phyloP scores from a whole-genome alignment of 1,139 yeast genomes.

The Arxiozyma slooffiae region DNA sequence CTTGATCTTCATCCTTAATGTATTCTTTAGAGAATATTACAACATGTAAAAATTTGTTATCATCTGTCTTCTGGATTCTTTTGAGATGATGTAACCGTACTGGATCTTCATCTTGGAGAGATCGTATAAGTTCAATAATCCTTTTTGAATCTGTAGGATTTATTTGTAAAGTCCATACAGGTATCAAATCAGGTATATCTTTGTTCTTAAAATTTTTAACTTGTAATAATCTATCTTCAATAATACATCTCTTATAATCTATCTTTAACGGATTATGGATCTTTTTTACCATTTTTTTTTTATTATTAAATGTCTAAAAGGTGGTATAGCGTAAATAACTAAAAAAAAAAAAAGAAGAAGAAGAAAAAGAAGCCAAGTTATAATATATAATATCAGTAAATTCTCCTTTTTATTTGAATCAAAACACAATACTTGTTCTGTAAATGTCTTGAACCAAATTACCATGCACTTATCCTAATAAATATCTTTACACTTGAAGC shows the following conservation, averaged over 20 bases:
- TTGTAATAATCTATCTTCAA: conserved; percentile 43
- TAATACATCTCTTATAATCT: conserved; percentile 42
- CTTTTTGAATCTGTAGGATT: conserved; percentile 36
- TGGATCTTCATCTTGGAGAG: conserved; percentile 31
- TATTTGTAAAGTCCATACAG: conserved; percentile 50
- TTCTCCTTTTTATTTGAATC: no score
- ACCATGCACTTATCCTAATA: no score
- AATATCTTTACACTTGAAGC: no score
- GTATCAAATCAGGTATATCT: conserved; percentile 32
- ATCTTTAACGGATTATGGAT: conserved; percentile 29
- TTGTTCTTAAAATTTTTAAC: conserved; percentile 31
- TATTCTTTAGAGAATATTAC: conserved; percentile 30
- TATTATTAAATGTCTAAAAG: neutral
- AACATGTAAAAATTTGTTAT: conserved; percentile 25
- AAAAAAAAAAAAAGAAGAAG: no score
- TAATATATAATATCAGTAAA: no score
- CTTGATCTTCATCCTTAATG: conserved; percentile 15
- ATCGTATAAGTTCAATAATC: conserved; percentile 28
- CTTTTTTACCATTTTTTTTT: conserved; percentile 31
- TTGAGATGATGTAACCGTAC: conserved; percentile 36
- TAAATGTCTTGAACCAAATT: no score
- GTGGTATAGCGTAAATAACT: no score
- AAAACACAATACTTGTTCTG: no score
- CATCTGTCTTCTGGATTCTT: conserved; percentile 30
- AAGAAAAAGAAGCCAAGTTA: no score